phyloP scores from a whole-genome alignment of 495 filamentous ascomycete genomes.

The Aspergillus incahuasiensis region DNA sequence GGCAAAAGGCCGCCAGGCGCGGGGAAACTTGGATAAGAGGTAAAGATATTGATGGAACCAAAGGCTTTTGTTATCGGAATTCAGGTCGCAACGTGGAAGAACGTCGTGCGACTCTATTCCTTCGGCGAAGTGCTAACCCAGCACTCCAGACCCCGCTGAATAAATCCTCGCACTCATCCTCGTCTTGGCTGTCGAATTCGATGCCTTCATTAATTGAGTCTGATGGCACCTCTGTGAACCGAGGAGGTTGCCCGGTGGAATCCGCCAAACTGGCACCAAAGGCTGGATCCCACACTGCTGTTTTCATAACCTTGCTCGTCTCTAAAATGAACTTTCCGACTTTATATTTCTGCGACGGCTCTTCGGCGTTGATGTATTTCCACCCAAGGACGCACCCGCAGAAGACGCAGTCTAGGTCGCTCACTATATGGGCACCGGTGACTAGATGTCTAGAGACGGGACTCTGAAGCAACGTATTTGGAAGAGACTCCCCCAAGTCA shows the following conservation, averaged over 20 bases:
- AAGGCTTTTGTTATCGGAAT: too few species aligned
- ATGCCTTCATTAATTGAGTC: constrained; percentile 34
- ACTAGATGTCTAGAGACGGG: constrained; percentile 69
- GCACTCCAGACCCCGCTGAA: constrained; percentile 85
- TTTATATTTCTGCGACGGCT: constrained; percentile 82
- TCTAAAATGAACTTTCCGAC: constrained; percentile 96
- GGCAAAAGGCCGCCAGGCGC: too few species aligned
- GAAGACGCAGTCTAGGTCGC: constrained; percentile 51
- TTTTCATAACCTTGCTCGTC: constrained; percentile 63
- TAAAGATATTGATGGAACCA: too few species aligned
- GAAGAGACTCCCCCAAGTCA: constrained; percentile 30
- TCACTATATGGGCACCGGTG: constrained; percentile 67
- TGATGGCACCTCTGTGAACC: background rate
- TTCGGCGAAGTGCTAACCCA: constrained; percentile 59
- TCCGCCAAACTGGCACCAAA: background rate
- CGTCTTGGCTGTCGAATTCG: constrained; percentile 86
- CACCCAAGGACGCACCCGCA: constrained; percentile 75
- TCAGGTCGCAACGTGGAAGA: constrained; percentile 26
- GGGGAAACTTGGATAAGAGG: too few species aligned
- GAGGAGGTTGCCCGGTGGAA: background rate
- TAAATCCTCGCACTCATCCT: constrained; percentile 92
- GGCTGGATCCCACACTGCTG: constrained; percentile 64
- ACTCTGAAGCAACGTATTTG: constrained; percentile 56
- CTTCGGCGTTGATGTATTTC: constrained; percentile 88
- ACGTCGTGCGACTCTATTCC: constrained; percentile 39